These are phyloP conservation scores for Fragilaria crotonensis DNA, from an alignment of 108 stramenopile genomes.

Conservation along the genomic window DNA sequence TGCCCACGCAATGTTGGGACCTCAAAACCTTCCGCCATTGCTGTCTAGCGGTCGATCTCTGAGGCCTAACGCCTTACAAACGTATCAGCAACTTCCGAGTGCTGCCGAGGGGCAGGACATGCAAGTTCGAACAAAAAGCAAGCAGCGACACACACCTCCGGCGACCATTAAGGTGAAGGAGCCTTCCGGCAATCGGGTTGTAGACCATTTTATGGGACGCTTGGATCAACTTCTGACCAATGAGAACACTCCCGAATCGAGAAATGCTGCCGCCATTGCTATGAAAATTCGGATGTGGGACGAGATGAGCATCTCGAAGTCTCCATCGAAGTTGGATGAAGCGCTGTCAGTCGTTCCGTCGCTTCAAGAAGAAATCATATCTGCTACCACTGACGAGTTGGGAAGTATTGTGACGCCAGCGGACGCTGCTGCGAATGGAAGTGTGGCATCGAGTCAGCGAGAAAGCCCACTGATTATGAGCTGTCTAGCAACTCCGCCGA, in stretches of 20 bases:
- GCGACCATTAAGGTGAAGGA: conserved; percentile 20
- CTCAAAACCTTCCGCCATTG: conserved; percentile 7
- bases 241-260: not conserved
- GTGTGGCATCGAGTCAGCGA: not conserved
- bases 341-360: not conserved
- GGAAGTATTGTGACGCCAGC: conserved; percentile 4
- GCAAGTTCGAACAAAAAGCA: not conserved
- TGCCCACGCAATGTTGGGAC: not conserved
- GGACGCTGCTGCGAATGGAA: not conserved
- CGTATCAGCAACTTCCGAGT: conserved; percentile 10
- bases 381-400: not conserved
- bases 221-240: not conserved
- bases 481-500: not conserved
- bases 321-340: not conserved
- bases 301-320: conserved; percentile 23
- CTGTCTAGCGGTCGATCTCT: conserved; percentile 23
- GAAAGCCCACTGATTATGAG: not conserved
- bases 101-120: not conserved
- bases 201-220: not conserved
- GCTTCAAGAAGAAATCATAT: not conserved
- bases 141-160: conserved; percentile 9
- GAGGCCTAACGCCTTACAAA: conserved; percentile 25
- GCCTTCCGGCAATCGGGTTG: not conserved
- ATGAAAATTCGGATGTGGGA: conserved; percentile 36
- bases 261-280: conserved; percentile 21